phyloP scores from a whole-genome alignment of 805 yeast genomes.

The Candida silvicultrix region DNA sequence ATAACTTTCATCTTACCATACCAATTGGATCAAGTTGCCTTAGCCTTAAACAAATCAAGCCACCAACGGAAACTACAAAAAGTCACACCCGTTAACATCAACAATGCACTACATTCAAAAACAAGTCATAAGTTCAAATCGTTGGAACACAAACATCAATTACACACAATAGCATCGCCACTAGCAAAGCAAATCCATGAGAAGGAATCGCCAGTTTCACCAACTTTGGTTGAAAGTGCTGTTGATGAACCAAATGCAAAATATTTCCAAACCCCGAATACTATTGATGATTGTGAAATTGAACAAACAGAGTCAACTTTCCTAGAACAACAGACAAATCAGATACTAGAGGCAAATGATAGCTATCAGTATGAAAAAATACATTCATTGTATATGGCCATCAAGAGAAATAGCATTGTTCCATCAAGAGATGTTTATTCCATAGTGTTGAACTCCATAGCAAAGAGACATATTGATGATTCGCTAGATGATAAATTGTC shows the following conservation, averaged over 20 bases:
- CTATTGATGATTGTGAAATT: neutral
- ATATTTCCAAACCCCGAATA: neutral
- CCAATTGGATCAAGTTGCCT: neutral
- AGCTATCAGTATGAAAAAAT: slow-evolving; percentile 27
- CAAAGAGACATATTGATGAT: slow-evolving; percentile 42
- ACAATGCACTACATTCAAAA: neutral
- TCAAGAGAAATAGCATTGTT: slow-evolving; percentile 34
- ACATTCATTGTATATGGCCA: slow-evolving; percentile 32
- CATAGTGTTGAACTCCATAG: slow-evolving; percentile 48
- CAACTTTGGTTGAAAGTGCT: neutral
- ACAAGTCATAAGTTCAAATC: neutral
- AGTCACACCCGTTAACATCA: neutral
- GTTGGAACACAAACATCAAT: neutral
- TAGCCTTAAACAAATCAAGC: neutral
- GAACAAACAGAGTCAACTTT: slow-evolving; percentile 20
- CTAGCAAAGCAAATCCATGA: neutral
- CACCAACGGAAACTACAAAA: neutral
- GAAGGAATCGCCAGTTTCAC: slow-evolving; percentile 2
- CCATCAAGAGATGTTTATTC: slow-evolving; percentile 51
- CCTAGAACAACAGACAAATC: slow-evolving; percentile 22
- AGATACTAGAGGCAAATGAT: slow-evolving; percentile 24
- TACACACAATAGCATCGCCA: neutral
- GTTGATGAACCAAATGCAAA: slow-evolving; percentile 7
- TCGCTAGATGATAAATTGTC: slow-evolving; percentile 57
- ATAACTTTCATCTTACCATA: neutral